Base-by-base conservation (phyloP, 306 rosid genomes). In the Medicago ruthenica region DNA sequence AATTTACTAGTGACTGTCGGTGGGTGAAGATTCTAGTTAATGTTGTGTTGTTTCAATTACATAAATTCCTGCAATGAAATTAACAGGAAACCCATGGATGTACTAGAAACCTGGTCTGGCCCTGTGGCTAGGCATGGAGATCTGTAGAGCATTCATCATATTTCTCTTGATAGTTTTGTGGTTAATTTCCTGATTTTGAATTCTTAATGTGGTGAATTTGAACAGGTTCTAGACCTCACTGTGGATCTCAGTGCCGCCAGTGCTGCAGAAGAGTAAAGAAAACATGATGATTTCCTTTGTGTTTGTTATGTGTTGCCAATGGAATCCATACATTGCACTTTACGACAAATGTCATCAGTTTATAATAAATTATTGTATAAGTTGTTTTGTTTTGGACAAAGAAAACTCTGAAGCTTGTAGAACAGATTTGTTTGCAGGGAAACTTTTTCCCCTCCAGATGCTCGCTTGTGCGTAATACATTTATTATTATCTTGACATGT, bases 231-330 rank as follows among this genome's bases (percentile, higher is more conserved):
- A 78, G 98, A 94, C 86, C 95, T 94, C 47, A 87, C 87, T 44
- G 97, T 94, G 89, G 98, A 94, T 89, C 85, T 94, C 47, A 94
- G 97, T 78, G 93, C 96, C 80, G 98, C 98, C 13, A 88, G 97
- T 84, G 98, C 98, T 47, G 97, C 97, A 34, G 97, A 94, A 82
- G 98, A 93, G 85, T 91, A 84, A 88, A 68, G 57, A 73, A 27
- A 70, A 21, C 18, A 48, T 9, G 70, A 3, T 12, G 73, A 57
- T 61, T 70, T 65, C 44, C 34, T 42, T 82, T 55, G 31, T 36
- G 76, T 55, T 55, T 70, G 62, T 74, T 74, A 16, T 60, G 80
- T 55, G 79, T 59, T 65, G 70, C 82, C 45, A 65, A 40, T 70
- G 54, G 69, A 51, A 48, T 77, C 76, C 62, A 17, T 10, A 48